These are phyloP conservation scores for Laguncularia racemosa DNA, from an alignment of 345 rosid genomes.

Conservation along the genomic window DNA sequence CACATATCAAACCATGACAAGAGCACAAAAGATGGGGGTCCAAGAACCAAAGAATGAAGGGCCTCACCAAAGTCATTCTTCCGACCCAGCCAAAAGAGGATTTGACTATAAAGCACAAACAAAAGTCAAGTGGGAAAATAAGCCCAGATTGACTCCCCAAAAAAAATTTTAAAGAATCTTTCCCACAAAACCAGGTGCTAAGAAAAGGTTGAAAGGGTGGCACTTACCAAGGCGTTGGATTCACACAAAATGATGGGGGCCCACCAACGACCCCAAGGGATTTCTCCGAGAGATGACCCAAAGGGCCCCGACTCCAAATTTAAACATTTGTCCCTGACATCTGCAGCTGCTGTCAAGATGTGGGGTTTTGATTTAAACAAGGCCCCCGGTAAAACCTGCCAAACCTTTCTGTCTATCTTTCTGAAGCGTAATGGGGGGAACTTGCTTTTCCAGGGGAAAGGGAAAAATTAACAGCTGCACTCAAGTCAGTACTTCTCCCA, in stretches of 20 bases:
- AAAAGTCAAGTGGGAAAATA: too few relatives aligned
- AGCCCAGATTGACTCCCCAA: constrained; percentile 2
- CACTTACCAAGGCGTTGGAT: constrained; percentile 41
- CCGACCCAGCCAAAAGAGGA: constrained; percentile 29
- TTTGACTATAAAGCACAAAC: constrained; percentile 1
- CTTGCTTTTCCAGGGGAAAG: constrained; percentile 82
- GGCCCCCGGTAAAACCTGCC: constrained; percentile 38
- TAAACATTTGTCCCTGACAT: constrained; percentile 25
- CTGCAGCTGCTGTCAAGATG: constrained; percentile 53
- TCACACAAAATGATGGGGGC: constrained; percentile 89
- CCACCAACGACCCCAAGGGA: constrained; percentile 79
- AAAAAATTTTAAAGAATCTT: not conserved
- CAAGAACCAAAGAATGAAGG: constrained; percentile 50
- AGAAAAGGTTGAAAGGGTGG: constrained; percentile 1
- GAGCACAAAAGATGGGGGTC: constrained; percentile 56
- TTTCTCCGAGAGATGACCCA: constrained; percentile 58
- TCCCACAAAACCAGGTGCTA: constrained; percentile 1
- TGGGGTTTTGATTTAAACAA: constrained; percentile 33
- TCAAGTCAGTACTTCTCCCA: constrained; percentile 38
- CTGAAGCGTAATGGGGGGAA: constrained; percentile 37
- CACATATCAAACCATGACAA: constrained; percentile 49
- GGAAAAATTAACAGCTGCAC: constrained; percentile 62
- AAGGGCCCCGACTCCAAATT: constrained; percentile 47
- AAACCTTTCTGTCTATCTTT: constrained; percentile 43
- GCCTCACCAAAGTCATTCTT: constrained; percentile 53